These are phyloP conservation scores for Aristolochia fimbriata DNA, from an alignment of 164 flowering plant species.

Conservation along the genomic window DNA sequence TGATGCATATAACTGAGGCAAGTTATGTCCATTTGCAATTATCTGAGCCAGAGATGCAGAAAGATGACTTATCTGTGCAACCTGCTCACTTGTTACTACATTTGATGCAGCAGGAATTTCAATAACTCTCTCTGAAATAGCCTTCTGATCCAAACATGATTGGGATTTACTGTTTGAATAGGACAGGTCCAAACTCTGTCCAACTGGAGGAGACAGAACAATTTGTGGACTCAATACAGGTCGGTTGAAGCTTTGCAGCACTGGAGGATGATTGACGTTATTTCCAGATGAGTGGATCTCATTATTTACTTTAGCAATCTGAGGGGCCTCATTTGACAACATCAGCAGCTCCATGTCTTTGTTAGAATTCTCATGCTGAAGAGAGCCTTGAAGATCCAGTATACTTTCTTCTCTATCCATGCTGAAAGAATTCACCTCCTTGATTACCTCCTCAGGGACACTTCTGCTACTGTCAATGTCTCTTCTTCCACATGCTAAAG, in stretches of 20 bases:
- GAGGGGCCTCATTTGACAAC: not conserved
- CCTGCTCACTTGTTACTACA: conserved; percentile 27
- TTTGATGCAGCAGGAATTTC: conserved; percentile 19
- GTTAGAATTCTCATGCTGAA: too few species aligned
- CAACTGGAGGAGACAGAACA: conserved; percentile 10
- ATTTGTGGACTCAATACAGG: conserved; percentile 12
- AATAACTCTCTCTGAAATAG: conserved; percentile 10
- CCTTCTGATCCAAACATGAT: not conserved
- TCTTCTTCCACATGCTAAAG: not conserved
- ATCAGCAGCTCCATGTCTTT: not conserved
- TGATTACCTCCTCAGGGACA: too few species aligned
- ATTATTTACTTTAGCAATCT: not conserved
- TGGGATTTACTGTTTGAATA: not conserved
- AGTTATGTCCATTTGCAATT: conserved; percentile 39
- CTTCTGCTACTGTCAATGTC: not conserved
- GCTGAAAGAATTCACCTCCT: too few species aligned
- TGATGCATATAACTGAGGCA: conserved; percentile 41
- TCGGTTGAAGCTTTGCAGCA: conserved; percentile 3
- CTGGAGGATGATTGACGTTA: not conserved
- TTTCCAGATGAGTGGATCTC: not conserved
- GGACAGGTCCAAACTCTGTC: conserved; percentile 5
- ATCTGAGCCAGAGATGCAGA: conserved; percentile 50
- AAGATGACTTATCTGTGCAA: conserved; percentile 31
- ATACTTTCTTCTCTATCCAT: too few species aligned
- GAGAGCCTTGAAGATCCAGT: too few species aligned